Evolutionary conservation across 192 early-diverging fungal genomes (phyloP), one percentile per base, ranked within the genome.

Genomic region (Entrophospora sp.): DNA sequence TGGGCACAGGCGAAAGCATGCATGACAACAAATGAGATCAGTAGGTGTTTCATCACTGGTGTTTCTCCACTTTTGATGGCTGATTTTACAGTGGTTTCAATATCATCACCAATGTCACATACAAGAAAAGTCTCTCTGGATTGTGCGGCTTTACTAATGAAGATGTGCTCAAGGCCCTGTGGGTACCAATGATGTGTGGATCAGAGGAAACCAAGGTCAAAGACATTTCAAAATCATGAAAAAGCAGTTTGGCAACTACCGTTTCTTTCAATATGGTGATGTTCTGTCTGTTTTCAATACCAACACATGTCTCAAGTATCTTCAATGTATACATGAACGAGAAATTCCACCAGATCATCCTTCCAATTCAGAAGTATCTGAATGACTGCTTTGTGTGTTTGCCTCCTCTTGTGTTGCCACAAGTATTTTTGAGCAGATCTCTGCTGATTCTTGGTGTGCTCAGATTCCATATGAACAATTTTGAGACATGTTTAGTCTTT

Each of bases 31-130:
- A 20, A 56, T 65, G 28, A 55, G 5, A 73, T 73, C 49, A 14
- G 18, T 35, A 73, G 69, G 65, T 73, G 71, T 48, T 73, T 69
- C 30, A 73, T 73, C 45, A 73, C 67, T 45, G 66, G 71, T 28
- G 71, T 73, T 42, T 73, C 52, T 38, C 71, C 71, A 16, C 61
- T 69, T 18, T 73, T 62, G n/a, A 56, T 73, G 71, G 67, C 67
- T 30, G 67, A 73, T 38, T 1, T 30, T 60, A 73, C 71, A 69
- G 67, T 45, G 71, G 71, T 13, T 73, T 73, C 48, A 73, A 73
- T 61, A 44, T 69, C 24, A 67, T 62, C 36, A 64, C 67, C 31
- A 59, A 69, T 58, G 66, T 69, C 4, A 59, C 71, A 34, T 64
- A 58, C 58, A 45, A 36, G 24, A 16, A 43, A 52, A 42, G 66